Evolutionary conservation across 164 flowering plant genomes (phyloP), one percentile per base, ranked within the genome.

Genomic region (Brasenia schreberi): DNA sequence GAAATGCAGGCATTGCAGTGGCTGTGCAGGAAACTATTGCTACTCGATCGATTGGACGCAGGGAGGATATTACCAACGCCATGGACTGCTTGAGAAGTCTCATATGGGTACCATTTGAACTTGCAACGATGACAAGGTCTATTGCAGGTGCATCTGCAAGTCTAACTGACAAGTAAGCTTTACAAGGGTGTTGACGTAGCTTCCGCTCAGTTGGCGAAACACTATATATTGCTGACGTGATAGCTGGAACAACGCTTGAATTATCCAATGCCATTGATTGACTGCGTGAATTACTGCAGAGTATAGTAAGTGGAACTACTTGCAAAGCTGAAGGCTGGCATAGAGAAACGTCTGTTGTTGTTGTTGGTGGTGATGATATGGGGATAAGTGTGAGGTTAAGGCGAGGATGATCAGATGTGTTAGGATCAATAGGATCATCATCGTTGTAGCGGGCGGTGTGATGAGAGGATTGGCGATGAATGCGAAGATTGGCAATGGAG

Each of bases 71-170:
- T 62, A 84, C 89, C 56, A 85, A 64, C 12, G 92, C 92, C 96
- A 93, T 84, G 33, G 86, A 77, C 68, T 88, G 97, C 82, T 88
- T 88, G 66, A 93, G 83, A 59, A 90, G 97, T 75, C 96, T 79
- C 64, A 87, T 76, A 69, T 87, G 93, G 1, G 93, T 89, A 7
- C 94, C 96, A 52, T 82, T 87, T 59, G 92, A 84, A 74, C 87
- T 83, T 27, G 90, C 89, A 2, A 92, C 92, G 52, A 92, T 61
- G 73, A 92, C 92, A 73, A 92, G 73, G 75, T 92, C 98, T 12
- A 77, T 82, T 19, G 95, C 81, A 61, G 72, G 82, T 67, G 81
- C 88, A 43, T 79, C 80, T 42, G 83, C 79, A 60, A 89, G 71
- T 68, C 73, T 85, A 3, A 90, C 84, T 5, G 84, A 83, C 27